phyloP scores from a whole-genome alignment of 345 rosid species.

The Mallotus nudiflorus region DNA sequence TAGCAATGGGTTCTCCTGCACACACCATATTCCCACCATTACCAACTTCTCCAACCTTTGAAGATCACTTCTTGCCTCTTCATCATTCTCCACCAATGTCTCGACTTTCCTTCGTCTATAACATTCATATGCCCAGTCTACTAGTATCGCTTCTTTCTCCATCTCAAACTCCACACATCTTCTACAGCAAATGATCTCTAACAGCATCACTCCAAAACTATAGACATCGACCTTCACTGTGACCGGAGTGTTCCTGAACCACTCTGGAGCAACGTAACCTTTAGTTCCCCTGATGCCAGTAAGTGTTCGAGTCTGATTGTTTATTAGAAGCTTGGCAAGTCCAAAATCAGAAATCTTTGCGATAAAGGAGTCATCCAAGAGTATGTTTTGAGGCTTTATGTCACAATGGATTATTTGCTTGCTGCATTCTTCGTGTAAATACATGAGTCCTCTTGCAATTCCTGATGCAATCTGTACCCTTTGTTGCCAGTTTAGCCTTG shows the following conservation, averaged over 20 bases:
- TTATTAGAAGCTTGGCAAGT: conserved; percentile 13
- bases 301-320: neutral
- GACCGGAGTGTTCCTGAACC: conserved; percentile 8
- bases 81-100: conserved; percentile 14
- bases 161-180: neutral
- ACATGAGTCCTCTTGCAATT: conserved; percentile 10
- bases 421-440: conserved; percentile 14
- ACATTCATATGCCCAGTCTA: conserved; percentile 23
- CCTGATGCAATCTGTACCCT: conserved; percentile 9
- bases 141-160: conserved; percentile 3
- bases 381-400: conserved; percentile 13
- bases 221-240: conserved; percentile 27
- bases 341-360: conserved; percentile 17
- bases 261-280: conserved; percentile 19
- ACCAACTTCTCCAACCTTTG: conserved; percentile 22
- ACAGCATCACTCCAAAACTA: conserved; percentile 22
- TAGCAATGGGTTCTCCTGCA: conserved; percentile 24
- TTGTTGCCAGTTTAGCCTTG: conserved; percentile 3
- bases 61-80: conserved; percentile 15
- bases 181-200: conserved; percentile 29
- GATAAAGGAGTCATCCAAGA: conserved; percentile 3
- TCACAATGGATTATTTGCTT: conserved; percentile 18
- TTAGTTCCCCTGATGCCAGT: conserved; percentile 5
- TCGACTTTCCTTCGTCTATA: neutral
- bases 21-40: conserved; percentile 32